Conservation (phyloP, 257 asterid genomes). For the Petunia secreta region DNA sequence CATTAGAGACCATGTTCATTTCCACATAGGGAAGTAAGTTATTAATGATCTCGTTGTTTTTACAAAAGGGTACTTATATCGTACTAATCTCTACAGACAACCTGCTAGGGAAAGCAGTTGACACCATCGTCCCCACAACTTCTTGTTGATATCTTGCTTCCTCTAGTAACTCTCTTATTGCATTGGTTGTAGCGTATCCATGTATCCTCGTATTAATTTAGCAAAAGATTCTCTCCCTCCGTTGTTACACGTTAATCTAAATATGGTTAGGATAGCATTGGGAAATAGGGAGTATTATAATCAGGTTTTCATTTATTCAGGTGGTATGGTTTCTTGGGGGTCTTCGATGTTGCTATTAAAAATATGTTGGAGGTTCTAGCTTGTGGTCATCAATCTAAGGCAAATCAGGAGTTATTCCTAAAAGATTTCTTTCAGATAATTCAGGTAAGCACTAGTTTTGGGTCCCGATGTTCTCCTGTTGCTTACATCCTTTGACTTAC, state of each 20-base stretch:
- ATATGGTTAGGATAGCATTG: neutral
- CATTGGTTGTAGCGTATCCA: conserved; percentile 2
- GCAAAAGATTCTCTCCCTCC: neutral
- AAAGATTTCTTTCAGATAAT: conserved; percentile 79
- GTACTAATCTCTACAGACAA: conserved; percentile 13
- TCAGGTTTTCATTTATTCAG: conserved; percentile 53
- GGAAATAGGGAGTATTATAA: conserved; percentile 29
- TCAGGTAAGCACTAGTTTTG: conserved; percentile 57
- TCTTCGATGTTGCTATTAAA: conserved; percentile 82
- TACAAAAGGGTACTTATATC: neutral
- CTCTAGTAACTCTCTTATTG: neutral
- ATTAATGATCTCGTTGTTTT: conserved; percentile 20
- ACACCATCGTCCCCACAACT: neutral
- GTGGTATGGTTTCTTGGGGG: conserved; percentile 94
- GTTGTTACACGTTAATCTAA: neutral
- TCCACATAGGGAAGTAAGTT: conserved; percentile 93
- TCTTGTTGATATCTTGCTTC: neutral
- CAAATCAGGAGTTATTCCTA: conserved; percentile 85
- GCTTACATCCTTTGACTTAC: conserved; percentile 22
- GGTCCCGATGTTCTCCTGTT: conserved; percentile 23
- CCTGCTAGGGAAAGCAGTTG: neutral
- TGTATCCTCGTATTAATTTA: conserved; percentile 16
- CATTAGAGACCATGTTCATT: conserved; percentile 95
- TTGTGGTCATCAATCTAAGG: conserved; percentile 89
- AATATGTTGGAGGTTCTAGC: conserved; percentile 85